Evolutionary conservation across 2,329 filamentous ascomycete genomes (phyloP).

Genomic region (Scedosporium boydii): DNA sequence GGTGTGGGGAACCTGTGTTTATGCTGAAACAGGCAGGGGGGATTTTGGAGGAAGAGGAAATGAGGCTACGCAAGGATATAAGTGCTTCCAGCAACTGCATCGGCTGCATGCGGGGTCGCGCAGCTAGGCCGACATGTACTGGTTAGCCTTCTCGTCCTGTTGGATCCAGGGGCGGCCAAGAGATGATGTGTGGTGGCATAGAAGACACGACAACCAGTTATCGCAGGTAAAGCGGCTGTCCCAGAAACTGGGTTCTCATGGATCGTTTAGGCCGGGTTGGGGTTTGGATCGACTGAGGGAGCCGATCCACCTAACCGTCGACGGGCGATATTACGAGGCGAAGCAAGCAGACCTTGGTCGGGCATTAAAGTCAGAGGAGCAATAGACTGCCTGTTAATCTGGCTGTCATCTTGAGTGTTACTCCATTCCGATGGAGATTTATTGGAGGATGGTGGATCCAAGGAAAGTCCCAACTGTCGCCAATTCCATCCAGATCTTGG

Average conservation of each 20-base stretch:
- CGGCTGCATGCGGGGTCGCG: not conserved
- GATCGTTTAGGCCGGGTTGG: not conserved
- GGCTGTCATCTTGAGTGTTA: too few relatives aligned
- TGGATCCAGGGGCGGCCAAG: not conserved
- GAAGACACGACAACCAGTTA: not conserved
- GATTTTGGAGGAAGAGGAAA: not conserved
- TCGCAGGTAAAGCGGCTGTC: not conserved
- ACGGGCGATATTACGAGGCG: too few relatives aligned
- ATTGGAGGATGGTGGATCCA: too few relatives aligned
- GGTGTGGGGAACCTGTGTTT: not conserved
- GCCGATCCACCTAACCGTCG: not conserved
- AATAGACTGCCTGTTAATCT: too few relatives aligned
- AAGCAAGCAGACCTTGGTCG: too few relatives aligned
- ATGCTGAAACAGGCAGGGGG: constrained; percentile 1
- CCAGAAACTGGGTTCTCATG: not conserved
- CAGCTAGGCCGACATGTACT: not conserved
- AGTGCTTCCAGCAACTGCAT: not conserved
- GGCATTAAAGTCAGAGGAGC: too few relatives aligned
- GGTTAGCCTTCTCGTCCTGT: not conserved
- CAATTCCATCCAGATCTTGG: too few relatives aligned
- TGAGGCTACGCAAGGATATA: not conserved
- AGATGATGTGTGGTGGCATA: not conserved
- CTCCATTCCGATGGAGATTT: too few relatives aligned
- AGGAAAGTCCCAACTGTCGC: too few relatives aligned
- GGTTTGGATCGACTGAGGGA: not conserved